Conservation (phyloP, 164 flowering plant species). For the Nelumbo lutea region DNA sequence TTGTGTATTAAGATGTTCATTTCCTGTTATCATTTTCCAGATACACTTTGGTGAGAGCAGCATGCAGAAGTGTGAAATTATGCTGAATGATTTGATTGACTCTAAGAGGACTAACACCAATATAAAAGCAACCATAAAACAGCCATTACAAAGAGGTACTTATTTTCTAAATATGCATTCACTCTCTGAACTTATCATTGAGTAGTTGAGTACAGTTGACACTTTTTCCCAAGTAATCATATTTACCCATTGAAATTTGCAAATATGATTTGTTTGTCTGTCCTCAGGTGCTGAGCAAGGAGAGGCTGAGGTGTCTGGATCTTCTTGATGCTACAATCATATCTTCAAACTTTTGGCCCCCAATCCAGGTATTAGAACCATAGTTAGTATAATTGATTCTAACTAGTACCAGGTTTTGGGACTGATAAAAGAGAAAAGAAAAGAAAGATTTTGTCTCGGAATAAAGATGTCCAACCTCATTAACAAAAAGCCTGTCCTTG, state of each 20-base stretch:
- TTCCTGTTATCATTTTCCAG: conserved; percentile 31
- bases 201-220: not conserved
- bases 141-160: conserved; percentile 48
- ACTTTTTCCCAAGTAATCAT: not conserved
- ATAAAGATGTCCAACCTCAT: not conserved
- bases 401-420: not conserved
- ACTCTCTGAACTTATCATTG: not conserved
- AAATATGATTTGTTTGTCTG: not conserved
- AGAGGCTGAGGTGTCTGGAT: conserved; percentile 48
- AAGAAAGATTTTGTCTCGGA: not conserved
- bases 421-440: no score
- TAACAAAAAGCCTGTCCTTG: not conserved
- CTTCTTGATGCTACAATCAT: conserved; percentile 77
- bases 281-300: conserved; percentile 31
- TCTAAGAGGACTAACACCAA: conserved; percentile 91
- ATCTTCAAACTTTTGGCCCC: conserved; percentile 98
- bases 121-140: conserved; percentile 68
- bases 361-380: conserved; percentile 69
- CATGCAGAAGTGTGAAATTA: conserved; percentile 96
- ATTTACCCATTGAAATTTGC: not conserved
- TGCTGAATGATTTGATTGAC: conserved; percentile 95
- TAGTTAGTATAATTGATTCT: not conserved
- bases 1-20: conserved; percentile 9
- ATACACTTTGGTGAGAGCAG: conserved; percentile 98
- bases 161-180: not conserved